phyloP scores from a whole-genome alignment of 768 basidiomycete species.

The Tulasnella sp. region DNA sequence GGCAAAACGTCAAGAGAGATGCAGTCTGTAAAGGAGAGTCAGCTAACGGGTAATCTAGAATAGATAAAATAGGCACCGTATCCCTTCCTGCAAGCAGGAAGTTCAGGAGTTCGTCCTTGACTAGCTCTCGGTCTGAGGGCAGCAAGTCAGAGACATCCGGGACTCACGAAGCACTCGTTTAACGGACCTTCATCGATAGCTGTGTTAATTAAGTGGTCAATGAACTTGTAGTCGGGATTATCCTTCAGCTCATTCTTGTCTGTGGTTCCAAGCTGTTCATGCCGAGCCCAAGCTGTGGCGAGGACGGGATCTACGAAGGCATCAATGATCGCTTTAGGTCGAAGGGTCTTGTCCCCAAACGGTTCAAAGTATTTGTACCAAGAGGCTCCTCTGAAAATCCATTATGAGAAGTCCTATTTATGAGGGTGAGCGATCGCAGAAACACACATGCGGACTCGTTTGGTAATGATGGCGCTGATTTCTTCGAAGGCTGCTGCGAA shows the following conservation, averaged over 20 bases:
- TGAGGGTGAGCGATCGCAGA: background rate
- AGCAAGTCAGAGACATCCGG: background rate
- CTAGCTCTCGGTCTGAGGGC: background rate
- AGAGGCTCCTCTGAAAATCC: slow-evolving; percentile 28
- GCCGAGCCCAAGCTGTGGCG: slow-evolving; percentile 37
- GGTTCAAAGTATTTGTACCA: slow-evolving; percentile 40
- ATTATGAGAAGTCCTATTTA: background rate
- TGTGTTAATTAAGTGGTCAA: background rate
- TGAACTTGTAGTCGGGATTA: background rate
- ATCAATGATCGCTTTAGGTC: slow-evolving; percentile 35
- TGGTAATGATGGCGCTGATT: slow-evolving; percentile 33
- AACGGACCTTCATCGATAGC: background rate
- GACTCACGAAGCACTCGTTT: background rate
- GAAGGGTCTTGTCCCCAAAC: slow-evolving; percentile 34
- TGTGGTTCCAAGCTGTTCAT: slow-evolving; percentile 26
- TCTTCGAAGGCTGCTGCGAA: slow-evolving; percentile 42
- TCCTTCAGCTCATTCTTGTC: background rate
- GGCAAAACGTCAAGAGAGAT: slow-evolving; percentile 16
- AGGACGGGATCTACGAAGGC: slow-evolving; percentile 58
- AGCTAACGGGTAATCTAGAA: background rate
- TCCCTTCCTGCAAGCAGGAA: slow-evolving; percentile 16
- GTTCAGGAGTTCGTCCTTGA: slow-evolving; percentile 16
- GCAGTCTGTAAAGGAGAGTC: slow-evolving; percentile 15
- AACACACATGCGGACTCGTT: slow-evolving; percentile 30
- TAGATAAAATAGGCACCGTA: background rate